phyloP scores from a whole-genome alignment of 805 yeast genomes.

The Spathaspora boniae region DNA sequence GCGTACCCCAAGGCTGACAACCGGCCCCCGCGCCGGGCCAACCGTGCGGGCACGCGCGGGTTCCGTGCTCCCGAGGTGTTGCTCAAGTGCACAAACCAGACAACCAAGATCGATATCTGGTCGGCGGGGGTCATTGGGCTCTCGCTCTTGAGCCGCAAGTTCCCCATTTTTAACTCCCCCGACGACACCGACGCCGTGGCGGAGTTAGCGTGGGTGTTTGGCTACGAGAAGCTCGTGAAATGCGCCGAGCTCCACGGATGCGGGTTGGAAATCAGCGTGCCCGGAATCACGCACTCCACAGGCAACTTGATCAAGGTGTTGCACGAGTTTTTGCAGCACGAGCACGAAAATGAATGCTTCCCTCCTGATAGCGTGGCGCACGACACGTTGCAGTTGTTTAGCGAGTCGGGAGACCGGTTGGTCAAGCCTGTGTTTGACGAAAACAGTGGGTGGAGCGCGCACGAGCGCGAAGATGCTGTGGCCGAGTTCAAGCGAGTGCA shows the following conservation, averaged over 20 bases:
- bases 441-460: slow-evolving; percentile 7
- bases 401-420: slow-evolving; percentile 35
- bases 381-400: slow-evolving; percentile 55
- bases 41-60: slow-evolving; percentile 95
- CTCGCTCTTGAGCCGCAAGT: slow-evolving; percentile 72
- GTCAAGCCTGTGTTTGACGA: slow-evolving; percentile 18
- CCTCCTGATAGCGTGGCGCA: slow-evolving; percentile 71
- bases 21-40: slow-evolving; percentile 87
- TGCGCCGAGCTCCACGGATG: slow-evolving; percentile 87
- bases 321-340: slow-evolving; percentile 29
- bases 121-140: slow-evolving; percentile 86
- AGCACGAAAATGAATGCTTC: slow-evolving; percentile 54
- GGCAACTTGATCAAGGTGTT: slow-evolving; percentile 34
- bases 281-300: slow-evolving; percentile 14
- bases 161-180: slow-evolving; percentile 90
- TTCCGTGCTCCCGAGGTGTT: slow-evolving; percentile 93
- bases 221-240: slow-evolving; percentile 64
- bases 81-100: slow-evolving; percentile 80
- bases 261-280: slow-evolving; percentile 59
- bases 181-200: slow-evolving; percentile 91
- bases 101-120: slow-evolving; percentile 84
- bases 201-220: slow-evolving; percentile 80
- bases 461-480: slow-evolving; percentile 10
- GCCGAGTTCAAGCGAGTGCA: slow-evolving; percentile 16
- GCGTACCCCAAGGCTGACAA: slow-evolving; percentile 84